These are phyloP conservation scores for Phytophthora megakarya DNA, from an alignment of 352 stramenopile species.

Conservation along the genomic window DNA sequence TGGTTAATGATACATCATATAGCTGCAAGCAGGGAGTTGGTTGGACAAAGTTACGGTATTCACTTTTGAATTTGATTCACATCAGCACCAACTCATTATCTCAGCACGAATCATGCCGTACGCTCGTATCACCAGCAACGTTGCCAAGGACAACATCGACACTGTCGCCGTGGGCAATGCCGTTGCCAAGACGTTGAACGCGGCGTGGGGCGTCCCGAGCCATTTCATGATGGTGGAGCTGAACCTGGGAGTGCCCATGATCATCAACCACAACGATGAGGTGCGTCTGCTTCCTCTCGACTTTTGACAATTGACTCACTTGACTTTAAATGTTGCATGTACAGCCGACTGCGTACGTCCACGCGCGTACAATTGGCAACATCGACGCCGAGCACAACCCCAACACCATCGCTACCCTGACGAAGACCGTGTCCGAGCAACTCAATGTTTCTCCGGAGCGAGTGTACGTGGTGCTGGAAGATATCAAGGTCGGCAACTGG, in stretches of 20 bases:
- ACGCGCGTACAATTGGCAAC: slow-evolving; percentile 24
- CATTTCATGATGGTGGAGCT: slow-evolving; percentile 50
- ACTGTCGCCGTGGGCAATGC: slow-evolving; percentile 30
- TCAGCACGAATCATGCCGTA: slow-evolving; percentile 37
- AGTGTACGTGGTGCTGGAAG: slow-evolving; percentile 27
- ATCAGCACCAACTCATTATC: background rate
- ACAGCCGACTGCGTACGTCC: slow-evolving; percentile 53
- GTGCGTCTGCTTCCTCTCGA: slow-evolving; percentile 14
- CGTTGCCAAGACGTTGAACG: slow-evolving; percentile 47
- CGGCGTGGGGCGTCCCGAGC: slow-evolving; percentile 39
- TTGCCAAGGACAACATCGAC: slow-evolving; percentile 40
- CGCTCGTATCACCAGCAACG: slow-evolving; percentile 51
- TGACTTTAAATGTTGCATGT: background rate
- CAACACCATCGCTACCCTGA: slow-evolving; percentile 22
- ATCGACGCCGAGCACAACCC: slow-evolving; percentile 44
- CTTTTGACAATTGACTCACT: background rate
- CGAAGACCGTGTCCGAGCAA: slow-evolving; percentile 15
- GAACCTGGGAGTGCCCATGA: slow-evolving; percentile 39
- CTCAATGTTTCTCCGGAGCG: slow-evolving; percentile 6
- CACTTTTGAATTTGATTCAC: background rate
- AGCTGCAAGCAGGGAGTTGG: no score
- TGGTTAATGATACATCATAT: no score
- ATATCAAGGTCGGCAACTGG: slow-evolving; percentile 27
- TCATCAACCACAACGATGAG: slow-evolving; percentile 36
- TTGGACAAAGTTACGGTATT: background rate